These are phyloP conservation scores for Hypoxylon subgilvum DNA, from an alignment of 495 filamentous ascomycete genomes.

Conservation along the genomic window DNA sequence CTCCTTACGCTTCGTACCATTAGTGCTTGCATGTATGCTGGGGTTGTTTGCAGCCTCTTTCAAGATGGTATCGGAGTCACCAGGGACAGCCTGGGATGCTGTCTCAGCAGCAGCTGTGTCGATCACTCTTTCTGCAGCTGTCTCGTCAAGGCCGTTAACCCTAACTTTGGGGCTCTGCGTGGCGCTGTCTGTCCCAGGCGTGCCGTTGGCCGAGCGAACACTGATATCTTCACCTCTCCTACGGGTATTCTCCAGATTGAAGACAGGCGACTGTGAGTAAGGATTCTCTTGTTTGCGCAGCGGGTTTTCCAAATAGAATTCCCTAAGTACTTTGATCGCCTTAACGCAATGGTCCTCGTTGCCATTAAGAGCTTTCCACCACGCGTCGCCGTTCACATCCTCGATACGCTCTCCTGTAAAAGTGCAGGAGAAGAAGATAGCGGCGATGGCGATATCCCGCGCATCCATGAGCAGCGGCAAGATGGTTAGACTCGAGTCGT, in stretches of 20 bases:
- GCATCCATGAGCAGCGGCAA: conserved; percentile 82
- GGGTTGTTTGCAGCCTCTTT: conserved; percentile 57
- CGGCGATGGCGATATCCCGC: conserved; percentile 79
- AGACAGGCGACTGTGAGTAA: conserved; percentile 51
- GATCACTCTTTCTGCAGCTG: conserved; percentile 40
- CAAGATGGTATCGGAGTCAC: conserved; percentile 53
- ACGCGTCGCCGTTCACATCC: conserved; percentile 77
- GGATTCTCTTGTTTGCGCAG: conserved; percentile 52
- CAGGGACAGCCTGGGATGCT: conserved; percentile 42
- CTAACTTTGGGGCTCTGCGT: conserved; percentile 48
- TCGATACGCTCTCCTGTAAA: conserved; percentile 72
- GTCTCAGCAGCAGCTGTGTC: conserved; percentile 40
- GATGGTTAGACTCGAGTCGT: conserved; percentile 82
- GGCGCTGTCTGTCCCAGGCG: conserved; percentile 46
- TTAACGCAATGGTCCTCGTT: conserved; percentile 65
- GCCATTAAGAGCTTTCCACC: conserved; percentile 80
- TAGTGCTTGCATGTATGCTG: conserved; percentile 43
- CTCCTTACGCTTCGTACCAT: conserved; percentile 46
- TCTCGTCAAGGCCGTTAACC: conserved; percentile 41
- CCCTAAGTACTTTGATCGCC: conserved; percentile 73
- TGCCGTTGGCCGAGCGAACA: conserved; percentile 43
- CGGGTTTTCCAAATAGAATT: conserved; percentile 75
- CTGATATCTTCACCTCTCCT: conserved; percentile 49
- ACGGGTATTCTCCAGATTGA: conserved; percentile 55
- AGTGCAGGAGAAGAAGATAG: conserved; percentile 82